These are phyloP conservation scores for Neospora caninum DNA, from an alignment of 169 alveolate species.

Conservation along the genomic window DNA sequence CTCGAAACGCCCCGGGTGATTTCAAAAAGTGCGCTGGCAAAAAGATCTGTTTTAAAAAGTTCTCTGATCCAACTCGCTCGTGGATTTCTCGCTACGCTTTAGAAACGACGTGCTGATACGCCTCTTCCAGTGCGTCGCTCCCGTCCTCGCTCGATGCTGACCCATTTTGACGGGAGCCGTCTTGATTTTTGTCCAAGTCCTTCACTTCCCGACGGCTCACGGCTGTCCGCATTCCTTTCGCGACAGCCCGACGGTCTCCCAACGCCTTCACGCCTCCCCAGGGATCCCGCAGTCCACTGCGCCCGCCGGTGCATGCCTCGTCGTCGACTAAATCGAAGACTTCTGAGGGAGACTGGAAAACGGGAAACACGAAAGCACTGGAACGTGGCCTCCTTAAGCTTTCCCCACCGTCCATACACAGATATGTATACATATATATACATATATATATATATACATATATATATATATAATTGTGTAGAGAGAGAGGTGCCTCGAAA, in stretches of 20 bases:
- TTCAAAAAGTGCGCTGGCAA: too few species aligned
- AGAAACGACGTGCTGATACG: neutral
- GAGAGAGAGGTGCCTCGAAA: too few species aligned
- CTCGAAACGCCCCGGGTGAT: too few species aligned
- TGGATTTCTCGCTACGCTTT: neutral
- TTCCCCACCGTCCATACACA: neutral
- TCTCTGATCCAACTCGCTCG: too few species aligned
- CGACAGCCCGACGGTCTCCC: neutral
- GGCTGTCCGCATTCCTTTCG: too few species aligned
- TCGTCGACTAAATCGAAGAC: neutral
- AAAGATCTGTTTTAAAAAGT: too few species aligned
- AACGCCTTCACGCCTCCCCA: neutral
- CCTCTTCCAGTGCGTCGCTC: neutral
- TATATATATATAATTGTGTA: neutral
- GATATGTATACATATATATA: neutral
- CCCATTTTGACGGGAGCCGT: neutral
- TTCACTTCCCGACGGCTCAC: too few species aligned
- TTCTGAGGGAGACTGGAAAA: neutral
- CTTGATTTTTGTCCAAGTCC: too few species aligned
- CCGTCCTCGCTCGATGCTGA: neutral
- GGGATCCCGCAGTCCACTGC: slow-evolving; percentile 7
- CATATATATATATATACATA: neutral
- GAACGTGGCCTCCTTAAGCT: too few species aligned
- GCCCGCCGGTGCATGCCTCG: neutral
- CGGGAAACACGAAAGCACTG: neutral